A percentile compares a stretch with the other conserved stretches of the same genome.
phyloP scores from a whole-genome alignment of 2,329 filamentous ascomycete genomes.

The Lasiodiplodia sp. region DNA sequence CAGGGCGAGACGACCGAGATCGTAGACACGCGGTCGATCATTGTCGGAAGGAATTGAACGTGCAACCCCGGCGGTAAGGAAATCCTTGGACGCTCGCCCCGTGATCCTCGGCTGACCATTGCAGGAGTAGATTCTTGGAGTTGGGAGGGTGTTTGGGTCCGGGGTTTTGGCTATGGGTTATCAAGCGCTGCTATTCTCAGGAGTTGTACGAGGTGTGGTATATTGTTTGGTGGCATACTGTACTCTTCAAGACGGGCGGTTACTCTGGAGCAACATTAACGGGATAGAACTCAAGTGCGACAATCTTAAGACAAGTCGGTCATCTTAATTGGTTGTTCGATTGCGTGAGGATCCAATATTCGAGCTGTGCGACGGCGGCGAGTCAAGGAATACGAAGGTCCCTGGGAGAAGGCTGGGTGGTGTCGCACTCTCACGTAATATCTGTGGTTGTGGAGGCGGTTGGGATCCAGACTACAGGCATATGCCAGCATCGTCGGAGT shows the following conservation, averaged over 20 bases:
- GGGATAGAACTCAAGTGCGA: slow-evolving; percentile 23
- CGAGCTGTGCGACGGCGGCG: not conserved
- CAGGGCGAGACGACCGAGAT: slow-evolving; percentile 28
- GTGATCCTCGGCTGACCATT: slow-evolving; percentile 16
- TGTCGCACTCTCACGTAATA: slow-evolving; percentile 16
- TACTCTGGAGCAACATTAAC: slow-evolving; percentile 25
- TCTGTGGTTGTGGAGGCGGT: not conserved
- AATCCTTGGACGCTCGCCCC: not conserved
- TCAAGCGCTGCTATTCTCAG: not conserved
- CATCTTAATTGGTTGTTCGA: slow-evolving; percentile 13
- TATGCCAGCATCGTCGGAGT: slow-evolving; percentile 7
- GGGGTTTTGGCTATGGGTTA: not conserved
- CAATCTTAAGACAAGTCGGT: slow-evolving; percentile 26
- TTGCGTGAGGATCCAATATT: not conserved
- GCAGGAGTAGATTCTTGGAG: slow-evolving; percentile 11
- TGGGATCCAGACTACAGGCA: slow-evolving; percentile 21
- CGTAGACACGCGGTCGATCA: slow-evolving; percentile 22
- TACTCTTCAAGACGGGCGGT: slow-evolving; percentile 19
- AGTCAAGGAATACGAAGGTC: slow-evolving; percentile 12
- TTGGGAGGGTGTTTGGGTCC: slow-evolving; percentile 1
- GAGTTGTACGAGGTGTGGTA: slow-evolving; percentile 25
- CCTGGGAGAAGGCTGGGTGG: not conserved
- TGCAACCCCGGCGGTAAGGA: slow-evolving; percentile 10
- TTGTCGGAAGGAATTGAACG: slow-evolving; percentile 26
- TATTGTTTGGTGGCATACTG: slow-evolving; percentile 27